Conservation (phyloP, 169 alveolate species). For the Plasmodium coatneyi region DNA sequence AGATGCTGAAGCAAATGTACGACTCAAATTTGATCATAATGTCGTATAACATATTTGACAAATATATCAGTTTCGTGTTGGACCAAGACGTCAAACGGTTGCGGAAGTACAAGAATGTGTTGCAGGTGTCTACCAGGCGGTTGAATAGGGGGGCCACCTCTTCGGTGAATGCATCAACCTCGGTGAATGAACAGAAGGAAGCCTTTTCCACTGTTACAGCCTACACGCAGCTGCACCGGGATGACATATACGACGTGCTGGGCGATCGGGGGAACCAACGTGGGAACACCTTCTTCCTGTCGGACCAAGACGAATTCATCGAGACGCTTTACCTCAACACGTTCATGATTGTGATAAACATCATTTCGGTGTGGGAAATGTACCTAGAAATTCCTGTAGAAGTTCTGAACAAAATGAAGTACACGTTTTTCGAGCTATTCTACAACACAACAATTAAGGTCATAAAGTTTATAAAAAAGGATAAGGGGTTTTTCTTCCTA, state of each 20-base stretch:
- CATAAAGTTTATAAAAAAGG: constrained; percentile 45
- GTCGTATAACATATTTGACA: constrained; percentile 48
- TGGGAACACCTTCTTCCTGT: constrained; percentile 1
- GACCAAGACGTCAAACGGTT: constrained; percentile 27
- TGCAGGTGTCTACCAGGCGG: neutral
- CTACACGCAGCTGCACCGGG: neutral
- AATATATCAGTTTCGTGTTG: constrained; percentile 48
- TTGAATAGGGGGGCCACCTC: neutral
- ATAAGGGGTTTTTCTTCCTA: constrained; percentile 32
- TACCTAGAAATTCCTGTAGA: constrained; percentile 61
- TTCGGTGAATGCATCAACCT: neutral
- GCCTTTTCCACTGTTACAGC: neutral
- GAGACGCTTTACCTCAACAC: constrained; percentile 53
- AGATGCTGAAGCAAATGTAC: constrained; percentile 34
- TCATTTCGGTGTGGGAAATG: constrained; percentile 64
- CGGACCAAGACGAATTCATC: constrained; percentile 38
- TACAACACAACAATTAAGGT: constrained; percentile 72
- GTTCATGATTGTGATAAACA: constrained; percentile 50
- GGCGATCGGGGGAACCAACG: neutral
- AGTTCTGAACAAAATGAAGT: constrained; percentile 69
- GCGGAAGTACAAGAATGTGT: constrained; percentile 5
- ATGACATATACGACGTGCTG: constrained; percentile 48
- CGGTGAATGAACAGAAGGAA: neutral
- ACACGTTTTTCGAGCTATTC: constrained; percentile 71
- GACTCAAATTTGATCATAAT: constrained; percentile 31